These are phyloP conservation scores for Sporisorium iseilematis-ciliati DNA, from an alignment of 1,284 basidiomycete genomes.

Conservation along the genomic window DNA sequence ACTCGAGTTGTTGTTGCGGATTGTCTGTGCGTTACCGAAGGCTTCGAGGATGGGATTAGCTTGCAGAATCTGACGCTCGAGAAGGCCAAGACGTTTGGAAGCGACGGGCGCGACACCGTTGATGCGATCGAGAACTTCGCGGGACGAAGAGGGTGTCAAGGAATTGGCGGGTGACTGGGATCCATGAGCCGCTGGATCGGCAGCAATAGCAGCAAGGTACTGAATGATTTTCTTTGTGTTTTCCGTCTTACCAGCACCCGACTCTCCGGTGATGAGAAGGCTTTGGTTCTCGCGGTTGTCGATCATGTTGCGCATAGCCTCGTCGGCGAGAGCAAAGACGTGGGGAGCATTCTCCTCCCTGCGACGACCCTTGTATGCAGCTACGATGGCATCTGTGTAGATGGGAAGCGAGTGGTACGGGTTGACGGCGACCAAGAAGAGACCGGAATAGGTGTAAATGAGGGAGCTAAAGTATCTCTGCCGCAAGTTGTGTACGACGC, in stretches of 20 bases:
- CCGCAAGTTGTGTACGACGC: conserved; percentile 95
- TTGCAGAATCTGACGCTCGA: conserved; percentile 96
- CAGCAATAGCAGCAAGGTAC: conserved; percentile 96
- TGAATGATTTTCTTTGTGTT: conserved; percentile 99
- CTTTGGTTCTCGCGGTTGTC: conserved; percentile 97
- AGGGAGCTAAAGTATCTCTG: conserved; percentile 88
- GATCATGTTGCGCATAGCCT: conserved; percentile 98
- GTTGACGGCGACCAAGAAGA: conserved; percentile 98
- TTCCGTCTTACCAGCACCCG: conserved; percentile 98
- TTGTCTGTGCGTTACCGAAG: conserved; percentile 98
- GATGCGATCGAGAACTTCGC: conserved; percentile 61
- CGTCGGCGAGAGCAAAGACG: conserved; percentile 96
- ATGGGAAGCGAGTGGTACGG: conserved; percentile 93
- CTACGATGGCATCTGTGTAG: conserved; percentile 90
- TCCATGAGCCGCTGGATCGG: conserved; percentile 68
- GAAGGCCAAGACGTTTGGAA: conserved; percentile 77
- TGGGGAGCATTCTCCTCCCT: conserved; percentile 96
- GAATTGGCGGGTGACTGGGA: conserved; percentile 47
- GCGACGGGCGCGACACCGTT: conserved; percentile 55
- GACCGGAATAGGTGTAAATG: conserved; percentile 87
- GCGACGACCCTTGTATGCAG: conserved; percentile 91
- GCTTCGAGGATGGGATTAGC: conserved; percentile 98
- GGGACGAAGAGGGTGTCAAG: conserved; percentile 51
- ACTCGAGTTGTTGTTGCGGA: conserved; percentile 98
- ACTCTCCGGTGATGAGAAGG: conserved; percentile 99